Conservation (phyloP, 2,329 filamentous ascomycete species). For the Claviceps africana region DNA sequence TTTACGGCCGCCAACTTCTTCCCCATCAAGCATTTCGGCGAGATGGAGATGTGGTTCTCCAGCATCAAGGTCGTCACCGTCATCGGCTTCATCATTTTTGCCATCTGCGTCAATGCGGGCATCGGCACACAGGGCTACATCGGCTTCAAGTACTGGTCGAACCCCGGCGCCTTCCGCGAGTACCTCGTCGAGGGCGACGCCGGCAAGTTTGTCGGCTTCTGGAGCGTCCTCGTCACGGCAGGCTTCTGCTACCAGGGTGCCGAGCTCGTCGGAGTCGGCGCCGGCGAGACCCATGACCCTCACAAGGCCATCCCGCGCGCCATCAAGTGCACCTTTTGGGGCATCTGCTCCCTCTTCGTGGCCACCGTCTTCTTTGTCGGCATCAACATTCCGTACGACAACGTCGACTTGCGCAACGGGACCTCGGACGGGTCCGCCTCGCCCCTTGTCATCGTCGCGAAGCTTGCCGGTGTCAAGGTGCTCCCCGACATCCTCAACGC, state of each 20-base stretch:
- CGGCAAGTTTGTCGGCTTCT: conserved; percentile 55
- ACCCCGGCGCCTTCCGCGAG: conserved; percentile 53
- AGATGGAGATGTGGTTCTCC: conserved; percentile 68
- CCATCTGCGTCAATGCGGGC: conserved; percentile 60
- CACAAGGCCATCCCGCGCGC: conserved; percentile 57
- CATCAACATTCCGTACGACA: conserved; percentile 52
- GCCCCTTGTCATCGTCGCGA: conserved; percentile 47
- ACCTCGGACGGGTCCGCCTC: conserved; percentile 48
- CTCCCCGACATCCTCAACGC: conserved; percentile 63
- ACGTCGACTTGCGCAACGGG: conserved; percentile 35
- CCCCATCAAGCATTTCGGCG: conserved; percentile 58
- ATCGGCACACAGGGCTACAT: conserved; percentile 56
- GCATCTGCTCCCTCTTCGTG: conserved; percentile 57
- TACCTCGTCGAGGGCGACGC: conserved; percentile 39
- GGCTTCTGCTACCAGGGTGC: conserved; percentile 60
- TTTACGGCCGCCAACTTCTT: conserved; percentile 58
- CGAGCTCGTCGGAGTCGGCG: conserved; percentile 65
- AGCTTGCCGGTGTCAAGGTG: conserved; percentile 47
- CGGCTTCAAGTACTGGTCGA: conserved; percentile 57
- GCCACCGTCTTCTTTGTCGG: conserved; percentile 56
- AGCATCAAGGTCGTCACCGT: conserved; percentile 65
- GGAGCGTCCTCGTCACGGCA: conserved; percentile 53
- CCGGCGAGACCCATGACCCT: conserved; percentile 61
- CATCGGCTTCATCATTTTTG: conserved; percentile 62
- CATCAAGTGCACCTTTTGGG: conserved; percentile 62